A percentile compares a stretch with the other conserved stretches of the same genome.
Conservation (phyloP, 805 yeast species). For the Candida orba region DNA sequence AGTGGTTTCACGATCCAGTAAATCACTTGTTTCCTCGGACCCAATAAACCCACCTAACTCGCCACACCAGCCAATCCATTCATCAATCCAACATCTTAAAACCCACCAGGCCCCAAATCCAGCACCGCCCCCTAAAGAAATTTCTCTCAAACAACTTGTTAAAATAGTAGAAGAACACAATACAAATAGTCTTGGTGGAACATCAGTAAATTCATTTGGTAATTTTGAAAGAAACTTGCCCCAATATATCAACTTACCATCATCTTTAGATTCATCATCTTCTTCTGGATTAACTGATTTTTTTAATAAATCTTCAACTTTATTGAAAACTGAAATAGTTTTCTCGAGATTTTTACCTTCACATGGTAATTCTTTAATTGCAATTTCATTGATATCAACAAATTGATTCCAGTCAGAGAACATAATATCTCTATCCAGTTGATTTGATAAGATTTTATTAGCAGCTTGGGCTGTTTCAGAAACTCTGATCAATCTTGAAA, state of each 20-base stretch:
- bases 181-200: slow-evolving; percentile 49
- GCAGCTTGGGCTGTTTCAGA: slow-evolving; percentile 48
- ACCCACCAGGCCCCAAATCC: slow-evolving; percentile 74
- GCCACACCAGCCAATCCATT: slow-evolving; percentile 59
- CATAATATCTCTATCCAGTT: slow-evolving; percentile 43
- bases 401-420: slow-evolving; percentile 46
- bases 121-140: slow-evolving; percentile 49
- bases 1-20: neutral
- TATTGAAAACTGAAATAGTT: slow-evolving; percentile 31
- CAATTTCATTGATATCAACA: slow-evolving; percentile 40
- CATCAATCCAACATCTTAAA: slow-evolving; percentile 69
- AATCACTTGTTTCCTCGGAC: neutral
- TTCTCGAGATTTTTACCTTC: slow-evolving; percentile 26
- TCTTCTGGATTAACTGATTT: slow-evolving; percentile 4
- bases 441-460: slow-evolving; percentile 35
- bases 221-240: slow-evolving; percentile 33
- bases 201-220: slow-evolving; percentile 41
- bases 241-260: slow-evolving; percentile 16
- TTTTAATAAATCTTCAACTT: slow-evolving; percentile 28
- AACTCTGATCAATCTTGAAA: slow-evolving; percentile 48
- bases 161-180: slow-evolving; percentile 46
- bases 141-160: slow-evolving; percentile 54
- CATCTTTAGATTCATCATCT: neutral
- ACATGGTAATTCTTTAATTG: slow-evolving; percentile 47
- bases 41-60: slow-evolving; percentile 50